A percentile compares a stretch with the other conserved stretches of the same genome.
Evolutionary conservation across 768 basidiomycete species (phyloP).

Genomic region (Pleurotus sapidus): DNA sequence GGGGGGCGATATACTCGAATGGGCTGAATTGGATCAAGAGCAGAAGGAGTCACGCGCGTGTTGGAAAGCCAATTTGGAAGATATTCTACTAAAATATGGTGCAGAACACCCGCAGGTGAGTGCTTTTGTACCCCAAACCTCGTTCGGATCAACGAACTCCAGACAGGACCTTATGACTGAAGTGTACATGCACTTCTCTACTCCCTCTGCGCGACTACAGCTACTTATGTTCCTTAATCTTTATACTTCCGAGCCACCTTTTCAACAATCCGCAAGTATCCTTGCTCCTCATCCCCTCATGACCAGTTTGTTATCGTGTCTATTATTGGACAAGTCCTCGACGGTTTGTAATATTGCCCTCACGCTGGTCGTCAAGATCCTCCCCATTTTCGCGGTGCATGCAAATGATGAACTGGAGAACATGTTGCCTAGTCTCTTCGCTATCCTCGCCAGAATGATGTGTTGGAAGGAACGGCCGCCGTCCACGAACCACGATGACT

Average conservation of each 20-base stretch:
- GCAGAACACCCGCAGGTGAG: constrained; percentile 62
- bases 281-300: constrained; percentile 64
- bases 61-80: constrained; percentile 82
- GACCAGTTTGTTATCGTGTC: constrained; percentile 59
- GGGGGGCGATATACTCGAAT: constrained; percentile 70
- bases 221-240: constrained; percentile 63
- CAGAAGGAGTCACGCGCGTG: constrained; percentile 56
- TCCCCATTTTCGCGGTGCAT: constrained; percentile 73
- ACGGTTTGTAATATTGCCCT: constrained; percentile 65
- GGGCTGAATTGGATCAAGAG: constrained; percentile 61
- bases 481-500: constrained; percentile 8
- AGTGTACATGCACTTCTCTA: constrained; percentile 58
- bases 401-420: constrained; percentile 52
- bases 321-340: constrained; percentile 74
- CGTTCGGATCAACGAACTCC: constrained; percentile 3
- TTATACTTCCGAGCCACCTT: constrained; percentile 54
- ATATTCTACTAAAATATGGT: constrained; percentile 66
- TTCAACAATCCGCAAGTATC: constrained; percentile 39
- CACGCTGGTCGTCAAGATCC: constrained; percentile 61
- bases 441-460: constrained; percentile 65
- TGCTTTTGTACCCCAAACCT: constrained; percentile 9
- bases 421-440: constrained; percentile 63
- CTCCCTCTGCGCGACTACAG: constrained; percentile 64
- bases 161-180: constrained; percentile 68
- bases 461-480: constrained; percentile 67